Evolutionary conservation across 192 early-diverging fungal genomes (phyloP).

Genomic region (Funneliformis mosseae): DNA sequence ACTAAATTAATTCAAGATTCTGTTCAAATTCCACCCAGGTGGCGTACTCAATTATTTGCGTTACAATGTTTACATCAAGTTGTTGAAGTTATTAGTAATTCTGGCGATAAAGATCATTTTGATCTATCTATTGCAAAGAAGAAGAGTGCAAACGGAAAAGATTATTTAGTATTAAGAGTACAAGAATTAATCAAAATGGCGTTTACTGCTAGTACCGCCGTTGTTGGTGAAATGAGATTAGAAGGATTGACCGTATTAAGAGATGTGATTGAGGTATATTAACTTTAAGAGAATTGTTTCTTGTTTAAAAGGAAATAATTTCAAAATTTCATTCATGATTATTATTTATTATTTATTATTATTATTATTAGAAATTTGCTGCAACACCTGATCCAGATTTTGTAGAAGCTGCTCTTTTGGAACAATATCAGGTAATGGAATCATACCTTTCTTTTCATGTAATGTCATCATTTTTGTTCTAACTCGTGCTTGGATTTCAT

Average conservation of each 20-base stretch:
- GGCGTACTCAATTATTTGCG: slow-evolving; percentile 84
- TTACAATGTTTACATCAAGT: slow-evolving; percentile 71
- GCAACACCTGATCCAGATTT: slow-evolving; percentile 86
- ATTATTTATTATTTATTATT: background rate
- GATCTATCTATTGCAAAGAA: slow-evolving; percentile 64
- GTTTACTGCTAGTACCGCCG: slow-evolving; percentile 83
- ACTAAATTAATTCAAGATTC: background rate
- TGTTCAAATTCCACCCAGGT: slow-evolving; percentile 58
- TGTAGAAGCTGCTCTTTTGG: slow-evolving; percentile 78
- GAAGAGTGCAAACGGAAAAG: slow-evolving; percentile 56
- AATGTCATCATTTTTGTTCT: background rate
- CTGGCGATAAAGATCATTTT: slow-evolving; percentile 65
- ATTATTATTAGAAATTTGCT: slow-evolving; percentile 56
- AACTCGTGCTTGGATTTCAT: background rate
- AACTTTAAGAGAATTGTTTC: background rate
- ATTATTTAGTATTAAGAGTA: slow-evolving; percentile 76
- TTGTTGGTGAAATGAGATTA: slow-evolving; percentile 70
- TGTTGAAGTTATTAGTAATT: slow-evolving; percentile 60
- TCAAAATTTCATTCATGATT: slow-evolving; percentile 10
- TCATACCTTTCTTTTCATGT: no score
- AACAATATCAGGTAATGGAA: slow-evolving; percentile 72
- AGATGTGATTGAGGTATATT: slow-evolving; percentile 65
- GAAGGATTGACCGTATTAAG: slow-evolving; percentile 81
- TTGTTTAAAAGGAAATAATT: background rate
- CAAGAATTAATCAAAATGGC: slow-evolving; percentile 89